Percentiles rank a stretch among this genome's conserved stretches.
Conservation (phyloP, 768 basidiomycete genomes). For the Mycena belliarum region DNA sequence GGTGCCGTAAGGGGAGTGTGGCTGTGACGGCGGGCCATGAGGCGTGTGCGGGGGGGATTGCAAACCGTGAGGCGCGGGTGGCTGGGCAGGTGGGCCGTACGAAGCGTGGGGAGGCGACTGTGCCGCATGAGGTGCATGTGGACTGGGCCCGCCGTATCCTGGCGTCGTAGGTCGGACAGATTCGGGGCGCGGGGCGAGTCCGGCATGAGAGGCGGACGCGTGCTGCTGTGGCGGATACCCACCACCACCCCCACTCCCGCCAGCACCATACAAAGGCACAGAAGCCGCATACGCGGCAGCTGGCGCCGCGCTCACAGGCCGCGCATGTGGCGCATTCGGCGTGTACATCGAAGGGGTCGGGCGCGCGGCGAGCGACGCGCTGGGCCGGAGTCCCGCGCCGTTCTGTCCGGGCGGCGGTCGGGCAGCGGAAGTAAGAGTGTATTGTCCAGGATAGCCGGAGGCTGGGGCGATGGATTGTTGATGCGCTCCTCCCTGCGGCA, state of each 20-base stretch:
- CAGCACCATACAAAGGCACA: no score
- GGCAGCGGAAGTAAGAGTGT: no score
- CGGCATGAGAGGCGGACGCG: not conserved
- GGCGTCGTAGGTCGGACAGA: not conserved
- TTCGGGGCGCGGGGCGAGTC: not conserved
- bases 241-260: no score
- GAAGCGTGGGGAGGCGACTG: no score
- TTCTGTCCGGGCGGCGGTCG: no score
- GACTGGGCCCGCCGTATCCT: no score
- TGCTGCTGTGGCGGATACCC: not conserved
- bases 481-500: not conserved
- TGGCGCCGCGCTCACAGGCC: no score
- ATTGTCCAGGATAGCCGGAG: no score
- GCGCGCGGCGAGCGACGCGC: not conserved
- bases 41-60: slow-evolving; percentile 8
- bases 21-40: not conserved
- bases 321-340: not conserved
- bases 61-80: slow-evolving; percentile 4
- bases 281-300: no score
- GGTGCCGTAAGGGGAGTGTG: slow-evolving; percentile 7
- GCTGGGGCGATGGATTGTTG: no score
- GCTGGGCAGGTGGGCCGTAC: not conserved
- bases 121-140: no score
- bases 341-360: not conserved
- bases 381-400: no score